Evolutionary conservation across 2,329 filamentous ascomycete genomes (phyloP), one percentile per base, ranked within the genome.

Genomic region (Ceratocystis lukuohia): DNA sequence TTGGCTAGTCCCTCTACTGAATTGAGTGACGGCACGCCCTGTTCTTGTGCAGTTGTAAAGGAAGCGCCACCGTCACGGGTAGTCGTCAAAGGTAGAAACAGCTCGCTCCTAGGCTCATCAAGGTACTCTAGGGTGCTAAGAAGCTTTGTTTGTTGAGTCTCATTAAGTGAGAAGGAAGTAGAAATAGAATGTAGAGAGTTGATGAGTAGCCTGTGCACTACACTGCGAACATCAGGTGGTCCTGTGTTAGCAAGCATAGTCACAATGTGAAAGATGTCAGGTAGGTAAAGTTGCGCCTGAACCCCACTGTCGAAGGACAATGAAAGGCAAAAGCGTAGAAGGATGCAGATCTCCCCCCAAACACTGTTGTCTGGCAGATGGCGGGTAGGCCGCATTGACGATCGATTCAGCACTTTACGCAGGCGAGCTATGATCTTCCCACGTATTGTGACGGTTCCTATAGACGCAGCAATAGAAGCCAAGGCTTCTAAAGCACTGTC

Each of bases 171-270:
- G 71, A 88, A 88, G 0, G 83, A 85, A 1, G 84, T 86, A 72
- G 84, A 88, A 45, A 85, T 82, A 5, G 86, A 83, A 72, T 88
- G 86, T 15, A 88, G 79, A 1, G 85, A 83, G 73, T 88, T 88
- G 64, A 87, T 80, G 28, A 88, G 75, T 10, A 88, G 75, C 65
- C 82, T 80, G 71, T 88, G 85, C 2, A 88, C 84, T 22, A 83
- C 76, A 6, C 80, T 73, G 61, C 85, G 80, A 5, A 86, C 77
- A 10, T 84, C 81, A 8, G 79, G 74, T 10, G 79, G 74, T 5
- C 86, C 86, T 1, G 83, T 87, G 70, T 88, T 88, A 45, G 84
- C 83, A 30, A 88, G 77, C 84, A 88, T 87, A 0, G 86, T 88
- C 67, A 88, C 84, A 62, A 88, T 78, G 73, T 88, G 86, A 72